Base-by-base conservation (phyloP, 2,329 filamentous ascomycete species). In the Colletotrichum camelliae region DNA sequence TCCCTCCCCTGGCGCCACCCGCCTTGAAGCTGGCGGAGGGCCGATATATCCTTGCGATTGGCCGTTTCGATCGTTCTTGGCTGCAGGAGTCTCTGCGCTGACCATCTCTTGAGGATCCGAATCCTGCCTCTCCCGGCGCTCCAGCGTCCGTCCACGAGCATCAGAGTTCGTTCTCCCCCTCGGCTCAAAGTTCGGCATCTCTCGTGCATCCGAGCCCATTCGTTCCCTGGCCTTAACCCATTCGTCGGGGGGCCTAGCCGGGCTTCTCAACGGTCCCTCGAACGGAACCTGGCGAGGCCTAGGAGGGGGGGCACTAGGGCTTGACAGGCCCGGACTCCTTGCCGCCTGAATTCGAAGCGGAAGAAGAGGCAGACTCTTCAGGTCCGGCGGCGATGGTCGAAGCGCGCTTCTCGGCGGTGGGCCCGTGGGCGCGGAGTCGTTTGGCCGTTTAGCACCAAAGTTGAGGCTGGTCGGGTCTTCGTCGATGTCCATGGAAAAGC, bases 401-500 rank as follows among this genome's bases (percentile, higher is more conserved):
- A 70, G 62, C 18, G 69, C 57, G 58, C 72, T 78, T 31, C 75
- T 75, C n/a, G 75, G 77, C 3, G 77, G 77, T 7, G 77, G 77
- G 18, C 60, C 67, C 12, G 39, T 13, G 6, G 58, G 73, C 12
- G 15, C 27, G 5, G 55, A 21, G 12, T 57, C 55, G 8, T 29
- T 57, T 31, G 60, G 57, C 29, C n/a, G 55, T 27, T 74, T 64
- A 2, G 9, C 35, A 27, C 65, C 69, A 62, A 74, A 70, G 24
- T 70, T 60, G 60, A 76, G 65, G 13, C 52, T 61, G 18, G 65
- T 57, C 16, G 43, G 21, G 4, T 67, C 62, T n/a, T 70, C 82
- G 39, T 89, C 87, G 15, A 90, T 83, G 72, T 87, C 86, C 83
- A 88, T 87, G 5, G 87, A 86, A 70, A 90, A 83, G 78, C 89